Evolutionary conservation across 2,329 filamentous ascomycete species (phyloP), one percentile per base, ranked within the genome.

Genomic region (Calonectria leucothoes): DNA sequence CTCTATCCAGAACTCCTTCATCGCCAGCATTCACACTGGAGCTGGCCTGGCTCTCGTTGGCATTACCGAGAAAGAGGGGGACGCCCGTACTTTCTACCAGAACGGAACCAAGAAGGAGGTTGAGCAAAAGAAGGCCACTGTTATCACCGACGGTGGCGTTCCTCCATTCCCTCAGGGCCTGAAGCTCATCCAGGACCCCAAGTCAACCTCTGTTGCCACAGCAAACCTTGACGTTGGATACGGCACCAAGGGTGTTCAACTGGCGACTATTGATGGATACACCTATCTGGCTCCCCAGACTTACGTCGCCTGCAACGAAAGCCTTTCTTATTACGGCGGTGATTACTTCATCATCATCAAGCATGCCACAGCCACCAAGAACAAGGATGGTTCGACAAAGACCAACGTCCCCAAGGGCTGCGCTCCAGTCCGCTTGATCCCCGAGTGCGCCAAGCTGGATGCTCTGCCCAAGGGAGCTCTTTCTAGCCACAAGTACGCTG

Each of bases 61-160:
- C 1, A 80, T 87, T 15, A 73, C 76, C 25, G 75, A 80, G 35
- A 66, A 74, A 39, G 76, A 80, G 33, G 65, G 73, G 35, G 57
- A 72, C 29, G 77, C 76, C n/a, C 75, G 75, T 10, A 67, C 86
- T 71, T 90, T 89, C 78, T 90, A 89, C 84, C 81, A 87, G 70
- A 90, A 90, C 76, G 87, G 86, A 76, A 88, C 88, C 15, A 82
- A 82, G 15, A 71, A 79, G 8, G 82, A 86, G 48, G 75, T 84
- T 8, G 75, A 77, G 23, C 79, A 78, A 42, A 77, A 80, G 48
- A 66, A 76, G 51, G 82, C 83, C 42, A 83, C 81, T 51, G 78
- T 87, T 64, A 69, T 89, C 35, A 84, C 83, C 31, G 87, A 88
- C 72, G 82, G 82, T 23, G 86, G 85, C 37, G 84, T 80, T 7